Evolutionary conservation across 176 grass and related monocot species (phyloP).

Genomic region (Urochloa ruziziensis): DNA sequence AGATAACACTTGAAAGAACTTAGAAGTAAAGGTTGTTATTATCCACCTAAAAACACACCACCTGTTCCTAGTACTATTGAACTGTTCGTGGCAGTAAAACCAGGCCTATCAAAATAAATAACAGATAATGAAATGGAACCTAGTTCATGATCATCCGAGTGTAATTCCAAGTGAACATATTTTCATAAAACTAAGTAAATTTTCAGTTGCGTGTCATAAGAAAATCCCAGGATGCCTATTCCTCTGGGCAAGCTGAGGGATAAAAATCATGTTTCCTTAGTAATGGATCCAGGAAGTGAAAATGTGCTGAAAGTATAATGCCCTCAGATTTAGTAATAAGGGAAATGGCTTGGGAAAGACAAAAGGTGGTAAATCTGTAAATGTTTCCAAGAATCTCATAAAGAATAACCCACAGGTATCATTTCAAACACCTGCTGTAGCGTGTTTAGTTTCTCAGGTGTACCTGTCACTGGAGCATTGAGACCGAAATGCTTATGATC

Average conservation of each 20-base stretch:
- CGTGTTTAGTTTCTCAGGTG: neutral
- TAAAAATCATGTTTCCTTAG: neutral
- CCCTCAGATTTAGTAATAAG: neutral
- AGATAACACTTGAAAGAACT: neutral
- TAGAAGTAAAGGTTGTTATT: neutral
- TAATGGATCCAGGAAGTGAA: neutral
- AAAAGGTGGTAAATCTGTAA: neutral
- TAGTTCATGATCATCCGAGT: neutral
- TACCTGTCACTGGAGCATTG: neutral
- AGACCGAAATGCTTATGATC: neutral
- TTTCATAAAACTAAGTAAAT: neutral
- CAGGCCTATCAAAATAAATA: neutral
- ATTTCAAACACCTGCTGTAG: neutral
- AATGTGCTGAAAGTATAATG: neutral
- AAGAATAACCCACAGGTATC: neutral
- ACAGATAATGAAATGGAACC: neutral
- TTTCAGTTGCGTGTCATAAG: neutral
- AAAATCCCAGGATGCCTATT: neutral
- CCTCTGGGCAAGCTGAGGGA: neutral
- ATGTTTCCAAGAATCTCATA: neutral
- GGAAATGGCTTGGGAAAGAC: neutral
- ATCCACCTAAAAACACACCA: neutral
- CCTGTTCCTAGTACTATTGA: neutral
- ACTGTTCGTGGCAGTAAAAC: neutral
- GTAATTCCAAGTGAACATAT: neutral